Conservation (phyloP, 495 filamentous ascomycete species). For the Lasiosphaeriaceae sp. region DNA sequence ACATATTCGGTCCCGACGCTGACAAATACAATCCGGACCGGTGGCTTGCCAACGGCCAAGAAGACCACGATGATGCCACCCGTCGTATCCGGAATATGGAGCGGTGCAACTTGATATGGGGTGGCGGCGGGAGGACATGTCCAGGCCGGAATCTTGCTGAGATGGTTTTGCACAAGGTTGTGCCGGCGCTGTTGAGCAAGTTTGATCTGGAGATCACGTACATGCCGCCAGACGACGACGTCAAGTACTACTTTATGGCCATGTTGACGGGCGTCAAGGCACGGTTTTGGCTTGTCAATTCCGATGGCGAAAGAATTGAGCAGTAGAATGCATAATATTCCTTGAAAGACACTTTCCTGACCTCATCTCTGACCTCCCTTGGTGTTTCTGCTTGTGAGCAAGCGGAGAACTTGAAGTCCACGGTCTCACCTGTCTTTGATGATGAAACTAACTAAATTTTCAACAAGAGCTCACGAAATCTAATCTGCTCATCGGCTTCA, state of each 20-base stretch:
- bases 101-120: slow-evolving; percentile 45
- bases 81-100: slow-evolving; percentile 36
- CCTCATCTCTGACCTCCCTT: no score
- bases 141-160: slow-evolving; percentile 55
- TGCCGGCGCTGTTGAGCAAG: slow-evolving; percentile 55
- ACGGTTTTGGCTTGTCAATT: slow-evolving; percentile 12
- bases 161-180: slow-evolving; percentile 54
- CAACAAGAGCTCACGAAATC: no score
- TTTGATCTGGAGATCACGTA: slow-evolving; percentile 46
- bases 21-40: slow-evolving; percentile 44
- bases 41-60: slow-evolving; percentile 39
- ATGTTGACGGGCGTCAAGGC: slow-evolving; percentile 38
- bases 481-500: no score
- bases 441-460: no score
- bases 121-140: slow-evolving; percentile 54
- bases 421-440: no score
- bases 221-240: slow-evolving; percentile 20
- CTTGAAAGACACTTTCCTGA: no score
- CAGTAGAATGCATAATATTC: no score
- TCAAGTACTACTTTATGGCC: slow-evolving; percentile 34
- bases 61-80: slow-evolving; percentile 17
- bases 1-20: slow-evolving; percentile 51
- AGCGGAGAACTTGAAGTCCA: no score
- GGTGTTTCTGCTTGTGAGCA: no score
- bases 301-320: no score